A percentile compares a stretch with the other conserved stretches of the same genome.
These are phyloP conservation scores for Encephalitozoon hellem DNA, from an alignment of 371 early-diverging fungal genomes.

Conservation along the genomic window DNA sequence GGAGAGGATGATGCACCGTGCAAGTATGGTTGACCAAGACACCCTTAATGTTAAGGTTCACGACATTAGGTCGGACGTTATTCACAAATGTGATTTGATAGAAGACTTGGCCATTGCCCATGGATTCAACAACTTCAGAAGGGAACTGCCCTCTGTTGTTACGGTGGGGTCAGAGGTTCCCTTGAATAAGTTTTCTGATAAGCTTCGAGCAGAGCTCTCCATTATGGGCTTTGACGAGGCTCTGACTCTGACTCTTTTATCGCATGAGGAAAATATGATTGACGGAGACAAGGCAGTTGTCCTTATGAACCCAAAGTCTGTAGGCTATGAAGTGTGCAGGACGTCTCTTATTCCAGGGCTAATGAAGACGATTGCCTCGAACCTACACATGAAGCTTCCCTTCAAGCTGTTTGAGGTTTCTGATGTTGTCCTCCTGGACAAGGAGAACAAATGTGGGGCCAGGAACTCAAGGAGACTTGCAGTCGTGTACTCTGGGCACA, in stretches of 20 bases:
- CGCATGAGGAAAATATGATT: slow-evolving; percentile 49
- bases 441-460: slow-evolving; percentile 59
- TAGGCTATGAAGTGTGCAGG: slow-evolving; percentile 81
- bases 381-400: slow-evolving; percentile 80
- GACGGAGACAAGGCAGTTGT: slow-evolving; percentile 16
- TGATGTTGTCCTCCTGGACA: slow-evolving; percentile 76
- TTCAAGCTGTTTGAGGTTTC: slow-evolving; percentile 89
- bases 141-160: slow-evolving; percentile 68
- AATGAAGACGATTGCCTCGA: slow-evolving; percentile 81
- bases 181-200: slow-evolving; percentile 81
- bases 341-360: slow-evolving; percentile 83
- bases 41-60: slow-evolving; percentile 73
- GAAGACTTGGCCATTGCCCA: slow-evolving; percentile 98
- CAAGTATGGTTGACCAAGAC: slow-evolving; percentile 62
- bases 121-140: slow-evolving; percentile 85
- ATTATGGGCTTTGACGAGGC: slow-evolving; percentile 86
- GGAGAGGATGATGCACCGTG: slow-evolving; percentile 61
- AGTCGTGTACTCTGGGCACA: slow-evolving; percentile 74
- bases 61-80: slow-evolving; percentile 81
- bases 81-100: slow-evolving; percentile 92
- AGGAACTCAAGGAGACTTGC: slow-evolving; percentile 80
- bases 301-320: slow-evolving; percentile 82
- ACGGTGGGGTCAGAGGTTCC: slow-evolving; percentile 79
- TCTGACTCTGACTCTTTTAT: slow-evolving; percentile 78
- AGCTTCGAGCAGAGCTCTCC: slow-evolving; percentile 77